Evolutionary conservation across 768 basidiomycete genomes (phyloP).

Genomic region (Floccularia luteovirens): DNA sequence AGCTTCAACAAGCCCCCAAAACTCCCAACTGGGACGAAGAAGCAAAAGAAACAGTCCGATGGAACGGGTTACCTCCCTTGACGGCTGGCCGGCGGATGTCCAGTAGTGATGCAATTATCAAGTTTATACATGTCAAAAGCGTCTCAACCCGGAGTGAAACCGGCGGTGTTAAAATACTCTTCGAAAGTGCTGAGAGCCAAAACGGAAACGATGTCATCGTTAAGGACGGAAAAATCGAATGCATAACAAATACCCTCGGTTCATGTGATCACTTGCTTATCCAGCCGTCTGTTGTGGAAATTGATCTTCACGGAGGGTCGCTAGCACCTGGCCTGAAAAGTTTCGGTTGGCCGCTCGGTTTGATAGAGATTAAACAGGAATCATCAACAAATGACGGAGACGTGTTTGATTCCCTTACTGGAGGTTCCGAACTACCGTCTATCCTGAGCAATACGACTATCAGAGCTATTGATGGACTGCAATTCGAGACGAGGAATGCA

Average conservation of each 20-base stretch:
- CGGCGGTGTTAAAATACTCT: slow-evolving; percentile 13
- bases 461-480: slow-evolving; percentile 57
- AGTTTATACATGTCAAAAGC: slow-evolving; percentile 47
- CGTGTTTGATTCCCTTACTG: slow-evolving; percentile 42
- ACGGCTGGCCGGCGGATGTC: slow-evolving; percentile 19
- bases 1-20: slow-evolving; percentile 42
- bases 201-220: slow-evolving; percentile 33
- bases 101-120: slow-evolving; percentile 22
- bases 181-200: slow-evolving; percentile 10
- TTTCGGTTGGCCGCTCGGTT: slow-evolving; percentile 56
- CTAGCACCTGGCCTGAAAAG: slow-evolving; percentile 56
- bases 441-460: slow-evolving; percentile 36
- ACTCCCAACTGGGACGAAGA: slow-evolving; percentile 58
- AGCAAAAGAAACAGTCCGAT: slow-evolving; percentile 44
- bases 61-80: slow-evolving; percentile 67
- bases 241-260: slow-evolving; percentile 15
- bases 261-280: background rate
- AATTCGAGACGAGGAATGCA: slow-evolving; percentile 43
- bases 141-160: slow-evolving; percentile 15
- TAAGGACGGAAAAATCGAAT: slow-evolving; percentile 44
- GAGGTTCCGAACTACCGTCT: slow-evolving; percentile 23
- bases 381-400: slow-evolving; percentile 59
- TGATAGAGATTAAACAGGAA: slow-evolving; percentile 64
- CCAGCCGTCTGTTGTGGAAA: slow-evolving; percentile 7
- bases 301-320: slow-evolving; percentile 62